These are phyloP conservation scores for Durotheca rogersii DNA, from an alignment of 495 filamentous ascomycete species.

Conservation along the genomic window DNA sequence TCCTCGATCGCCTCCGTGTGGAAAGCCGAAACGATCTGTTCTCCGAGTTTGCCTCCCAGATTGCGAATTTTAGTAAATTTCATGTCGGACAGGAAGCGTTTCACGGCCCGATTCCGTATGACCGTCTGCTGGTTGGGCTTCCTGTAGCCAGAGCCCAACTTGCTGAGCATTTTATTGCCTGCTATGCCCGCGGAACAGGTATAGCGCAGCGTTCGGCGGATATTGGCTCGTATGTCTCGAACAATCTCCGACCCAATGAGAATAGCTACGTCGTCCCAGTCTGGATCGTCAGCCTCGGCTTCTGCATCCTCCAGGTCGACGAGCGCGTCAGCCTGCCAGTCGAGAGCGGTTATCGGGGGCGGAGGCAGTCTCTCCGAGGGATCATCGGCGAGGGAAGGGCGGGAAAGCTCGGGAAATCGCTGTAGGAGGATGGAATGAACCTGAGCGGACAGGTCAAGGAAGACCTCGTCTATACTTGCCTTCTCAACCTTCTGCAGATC, in stretches of 20 bases:
- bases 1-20: slow-evolving; percentile 78
- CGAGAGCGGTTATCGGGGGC: slow-evolving; percentile 71
- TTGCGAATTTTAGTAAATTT: slow-evolving; percentile 97
- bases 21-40: slow-evolving; percentile 74
- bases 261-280: slow-evolving; percentile 95
- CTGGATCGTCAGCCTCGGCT: slow-evolving; percentile 76
- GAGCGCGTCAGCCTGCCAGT: slow-evolving; percentile 79
- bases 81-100: slow-evolving; percentile 77
- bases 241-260: slow-evolving; percentile 86
- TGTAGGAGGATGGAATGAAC: slow-evolving; percentile 73
- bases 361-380: slow-evolving; percentile 67
- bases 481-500: slow-evolving; percentile 79
- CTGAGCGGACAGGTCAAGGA: slow-evolving; percentile 84
- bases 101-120: slow-evolving; percentile 77
- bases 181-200: slow-evolving; percentile 90
- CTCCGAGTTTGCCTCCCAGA: slow-evolving; percentile 93
- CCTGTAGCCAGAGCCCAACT: slow-evolving; percentile 83
- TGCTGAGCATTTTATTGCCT: slow-evolving; percentile 92
- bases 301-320: slow-evolving; percentile 73
- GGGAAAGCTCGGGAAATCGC: slow-evolving; percentile 72
- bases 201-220: slow-evolving; percentile 71
- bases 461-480: slow-evolving; percentile 87
- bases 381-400: slow-evolving; percentile 67
- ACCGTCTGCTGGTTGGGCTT: slow-evolving; percentile 95
- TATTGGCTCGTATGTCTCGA: slow-evolving; percentile 64